A percentile compares a stretch with the other conserved stretches of the same genome.
Conservation (phyloP, 73 alveolate species). For the Uronychia setigera region DNA sequence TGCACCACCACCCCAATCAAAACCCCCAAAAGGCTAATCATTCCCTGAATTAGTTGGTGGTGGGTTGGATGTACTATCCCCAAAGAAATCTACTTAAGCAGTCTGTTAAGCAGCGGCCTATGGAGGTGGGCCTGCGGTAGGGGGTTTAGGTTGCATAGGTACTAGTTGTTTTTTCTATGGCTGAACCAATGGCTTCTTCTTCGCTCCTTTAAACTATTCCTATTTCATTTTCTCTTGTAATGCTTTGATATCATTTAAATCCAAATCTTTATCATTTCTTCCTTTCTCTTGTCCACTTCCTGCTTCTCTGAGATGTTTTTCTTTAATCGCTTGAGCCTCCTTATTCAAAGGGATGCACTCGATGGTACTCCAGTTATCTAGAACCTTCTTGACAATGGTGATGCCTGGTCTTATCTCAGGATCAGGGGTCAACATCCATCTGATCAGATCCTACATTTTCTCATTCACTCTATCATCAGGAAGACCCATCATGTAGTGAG, state of each 20-base stretch:
- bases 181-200: constrained; percentile 29
- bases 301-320: constrained; percentile 37
- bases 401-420: constrained; percentile 91
- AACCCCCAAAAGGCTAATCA: not conserved
- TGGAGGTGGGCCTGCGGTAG: not conserved
- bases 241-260: constrained; percentile 48
- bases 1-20: not conserved
- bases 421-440: constrained; percentile 91
- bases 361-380: constrained; percentile 74
- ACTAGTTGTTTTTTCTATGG: not conserved
- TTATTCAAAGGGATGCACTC: constrained; percentile 47
- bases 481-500: constrained; percentile 85
- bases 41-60: not conserved
- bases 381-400: constrained; percentile 57
- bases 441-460: constrained; percentile 89
- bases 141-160: not conserved
- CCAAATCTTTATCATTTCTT: constrained; percentile 28
- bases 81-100: not conserved
- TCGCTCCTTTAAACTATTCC: not conserved
- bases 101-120: not conserved
- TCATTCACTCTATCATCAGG: constrained; percentile 60
- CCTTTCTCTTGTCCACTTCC: constrained; percentile 17
- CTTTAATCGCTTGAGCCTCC: constrained; percentile 65
- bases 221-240: constrained; percentile 36
- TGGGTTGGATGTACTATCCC: not conserved